Evolutionary conservation across 305 asterid genomes (phyloP).

Genomic region (Solanum hybrid): DNA sequence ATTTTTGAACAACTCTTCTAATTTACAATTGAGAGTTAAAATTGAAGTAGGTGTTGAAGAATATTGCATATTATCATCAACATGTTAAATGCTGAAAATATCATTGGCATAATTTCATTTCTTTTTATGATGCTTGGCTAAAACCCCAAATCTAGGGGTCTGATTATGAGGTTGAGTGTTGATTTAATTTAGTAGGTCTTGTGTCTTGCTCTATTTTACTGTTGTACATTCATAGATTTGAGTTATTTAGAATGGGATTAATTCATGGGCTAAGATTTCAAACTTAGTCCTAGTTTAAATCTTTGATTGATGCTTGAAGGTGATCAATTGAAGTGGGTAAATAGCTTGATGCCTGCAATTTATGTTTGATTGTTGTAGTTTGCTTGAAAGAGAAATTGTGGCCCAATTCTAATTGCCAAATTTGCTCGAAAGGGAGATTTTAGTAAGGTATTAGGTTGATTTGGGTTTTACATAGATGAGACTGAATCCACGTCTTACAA

Average conservation of each 20-base stretch:
- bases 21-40: neutral
- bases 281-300: neutral
- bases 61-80: neutral
- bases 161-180: too few species aligned
- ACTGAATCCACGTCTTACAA: neutral
- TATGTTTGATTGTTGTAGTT: neutral
- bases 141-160: neutral
- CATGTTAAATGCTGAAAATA: neutral
- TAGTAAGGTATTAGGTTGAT: neutral
- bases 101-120: neutral
- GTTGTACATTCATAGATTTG: neutral
- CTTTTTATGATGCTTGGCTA: neutral
- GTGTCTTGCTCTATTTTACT: neutral
- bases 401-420: neutral
- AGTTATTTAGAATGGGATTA: neutral
- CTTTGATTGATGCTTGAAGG: neutral
- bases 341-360: neutral
- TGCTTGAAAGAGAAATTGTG: neutral
- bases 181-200: neutral
- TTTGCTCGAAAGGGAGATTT: neutral
- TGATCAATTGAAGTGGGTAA: neutral
- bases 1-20: neutral
- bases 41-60: neutral
- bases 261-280: neutral
- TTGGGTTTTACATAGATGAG: neutral